Evolutionary conservation across 345 rosid species (phyloP).

Genomic region (Moringa oleifera): DNA sequence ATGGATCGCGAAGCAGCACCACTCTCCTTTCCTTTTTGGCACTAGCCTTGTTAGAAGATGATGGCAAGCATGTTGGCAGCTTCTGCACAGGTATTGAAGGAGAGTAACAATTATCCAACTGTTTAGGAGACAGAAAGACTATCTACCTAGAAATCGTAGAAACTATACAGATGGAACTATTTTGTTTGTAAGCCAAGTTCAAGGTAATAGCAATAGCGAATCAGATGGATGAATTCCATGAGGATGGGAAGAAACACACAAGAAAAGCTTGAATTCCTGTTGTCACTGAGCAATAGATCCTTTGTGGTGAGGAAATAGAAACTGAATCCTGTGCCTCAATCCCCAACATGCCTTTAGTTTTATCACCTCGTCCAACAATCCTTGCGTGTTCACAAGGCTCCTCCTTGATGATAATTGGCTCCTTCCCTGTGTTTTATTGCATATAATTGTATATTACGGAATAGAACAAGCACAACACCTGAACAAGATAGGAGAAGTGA

Average conservation of each 20-base stretch:
- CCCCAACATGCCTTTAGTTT: not conserved
- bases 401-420: not conserved
- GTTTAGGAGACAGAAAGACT: too few relatives aligned
- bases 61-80: conserved; percentile 24
- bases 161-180: not conserved
- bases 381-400: not conserved
- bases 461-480: not conserved
- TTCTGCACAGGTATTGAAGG: conserved; percentile 13
- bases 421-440: conserved; percentile 15
- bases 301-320: not conserved
- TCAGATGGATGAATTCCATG: not conserved
- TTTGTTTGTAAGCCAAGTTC: too few relatives aligned
- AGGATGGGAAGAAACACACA: conserved; percentile 20
- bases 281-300: conserved; percentile 11
- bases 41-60: not conserved
- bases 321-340: conserved; percentile 4
- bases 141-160: not conserved
- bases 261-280: conserved; percentile 14
- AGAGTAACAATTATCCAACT: not conserved
- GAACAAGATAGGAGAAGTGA: not conserved
- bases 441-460: not conserved
- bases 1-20: conserved; percentile 30
- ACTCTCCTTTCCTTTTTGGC: conserved; percentile 9
- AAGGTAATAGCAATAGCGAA: not conserved
- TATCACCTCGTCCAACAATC: too few relatives aligned